Conservation (phyloP, 2,329 filamentous ascomycete species). For the Talaromyces atroroseus region DNA sequence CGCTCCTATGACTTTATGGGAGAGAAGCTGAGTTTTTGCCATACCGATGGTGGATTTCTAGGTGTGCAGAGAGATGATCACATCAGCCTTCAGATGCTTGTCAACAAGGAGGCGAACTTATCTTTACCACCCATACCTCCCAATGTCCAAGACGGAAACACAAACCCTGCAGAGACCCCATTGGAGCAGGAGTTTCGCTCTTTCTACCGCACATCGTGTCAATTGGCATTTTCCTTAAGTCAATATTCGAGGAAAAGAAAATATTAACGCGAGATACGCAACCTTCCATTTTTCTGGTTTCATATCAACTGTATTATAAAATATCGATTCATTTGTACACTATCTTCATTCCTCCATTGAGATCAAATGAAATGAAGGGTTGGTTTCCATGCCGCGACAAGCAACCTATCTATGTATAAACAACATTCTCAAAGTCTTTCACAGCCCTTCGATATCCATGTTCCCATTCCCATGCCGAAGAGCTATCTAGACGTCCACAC, state of each 20-base stretch:
- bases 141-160: conserved; percentile 15
- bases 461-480: conserved; percentile 38
- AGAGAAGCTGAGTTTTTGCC: conserved; percentile 27
- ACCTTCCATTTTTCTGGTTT: not conserved
- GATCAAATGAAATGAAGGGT: not conserved
- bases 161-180: conserved; percentile 10
- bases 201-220: conserved; percentile 34
- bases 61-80: conserved; percentile 25
- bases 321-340: conserved; percentile 14
- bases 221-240: conserved; percentile 34
- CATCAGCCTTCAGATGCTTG: conserved; percentile 26
- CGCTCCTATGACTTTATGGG: conserved; percentile 29
- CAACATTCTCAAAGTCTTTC: conserved; percentile 24
- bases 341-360: conserved; percentile 4
- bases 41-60: conserved; percentile 29
- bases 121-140: not conserved
- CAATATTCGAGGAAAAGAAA: conserved; percentile 11
- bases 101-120: conserved; percentile 12
- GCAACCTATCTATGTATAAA: conserved; percentile 15
- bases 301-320: not conserved
- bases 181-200: conserved; percentile 25
- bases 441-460: conserved; percentile 34
- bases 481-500: conserved; percentile 41
- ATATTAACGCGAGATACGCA: not conserved
- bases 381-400: not conserved